Percentiles rank a stretch among this genome's conserved stretches.
phyloP scores from a whole-genome alignment of 2,329 filamentous ascomycete genomes.

The Albophoma yamanashiensis region DNA sequence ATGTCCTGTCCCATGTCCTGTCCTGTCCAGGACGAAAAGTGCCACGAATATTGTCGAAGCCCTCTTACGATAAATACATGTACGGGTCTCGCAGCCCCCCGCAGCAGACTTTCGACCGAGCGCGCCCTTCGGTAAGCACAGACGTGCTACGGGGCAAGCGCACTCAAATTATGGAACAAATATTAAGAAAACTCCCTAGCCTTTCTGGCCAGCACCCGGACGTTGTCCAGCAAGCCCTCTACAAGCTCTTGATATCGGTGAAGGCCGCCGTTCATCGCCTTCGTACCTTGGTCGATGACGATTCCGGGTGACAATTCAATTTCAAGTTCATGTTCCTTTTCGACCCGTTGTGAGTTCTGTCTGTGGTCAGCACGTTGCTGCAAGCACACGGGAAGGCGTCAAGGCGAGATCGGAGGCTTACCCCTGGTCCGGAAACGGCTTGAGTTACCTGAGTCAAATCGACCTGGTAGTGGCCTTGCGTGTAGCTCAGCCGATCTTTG shows the following conservation, averaged over 20 bases:
- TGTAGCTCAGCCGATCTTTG: constrained; percentile 89
- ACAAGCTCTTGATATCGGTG: constrained; percentile 59
- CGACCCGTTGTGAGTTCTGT: constrained; percentile 27
- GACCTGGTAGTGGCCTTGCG: constrained; percentile 76
- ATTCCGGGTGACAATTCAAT: constrained; percentile 57
- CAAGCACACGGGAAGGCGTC: background rate
- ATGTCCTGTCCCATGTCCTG: background rate
- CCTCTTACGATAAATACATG: background rate
- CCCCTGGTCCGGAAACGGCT: constrained; percentile 21
- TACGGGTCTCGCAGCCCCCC: background rate
- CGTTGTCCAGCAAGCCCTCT: constrained; percentile 65
- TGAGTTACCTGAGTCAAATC: constrained; percentile 85
- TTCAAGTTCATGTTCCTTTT: constrained; percentile 73
- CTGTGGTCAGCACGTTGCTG: constrained; percentile 1
- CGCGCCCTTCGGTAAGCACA: background rate
- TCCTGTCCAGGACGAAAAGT: background rate
- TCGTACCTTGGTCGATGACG: constrained; percentile 55
- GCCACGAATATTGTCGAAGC: background rate
- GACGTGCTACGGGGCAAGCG: background rate
- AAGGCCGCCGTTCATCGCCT: constrained; percentile 37
- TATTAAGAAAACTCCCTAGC: constrained; percentile 20
- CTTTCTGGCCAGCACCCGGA: constrained; percentile 45
- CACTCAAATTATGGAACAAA: constrained; percentile 2
- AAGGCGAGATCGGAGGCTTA: constrained; percentile 14
- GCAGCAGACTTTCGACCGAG: background rate